A percentile compares a stretch with the other conserved stretches of the same genome.
Evolutionary conservation across 305 asterid genomes (phyloP).

Genomic region (Solanum hybrid): DNA sequence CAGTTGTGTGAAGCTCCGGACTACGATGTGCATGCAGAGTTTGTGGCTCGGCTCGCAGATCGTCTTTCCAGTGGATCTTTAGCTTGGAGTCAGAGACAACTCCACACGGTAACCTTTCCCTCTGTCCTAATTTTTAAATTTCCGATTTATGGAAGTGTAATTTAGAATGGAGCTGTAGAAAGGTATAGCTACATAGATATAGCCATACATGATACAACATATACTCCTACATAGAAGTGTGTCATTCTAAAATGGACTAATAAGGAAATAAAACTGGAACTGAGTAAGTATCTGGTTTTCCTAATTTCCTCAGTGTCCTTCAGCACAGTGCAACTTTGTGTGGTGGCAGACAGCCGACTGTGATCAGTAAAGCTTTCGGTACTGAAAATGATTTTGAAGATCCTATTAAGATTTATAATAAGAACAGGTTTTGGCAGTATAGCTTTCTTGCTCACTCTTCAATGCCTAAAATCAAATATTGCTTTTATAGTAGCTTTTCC

Average conservation of each 20-base stretch:
- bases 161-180: not conserved
- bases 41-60: constrained; percentile 59
- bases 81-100: constrained; percentile 72
- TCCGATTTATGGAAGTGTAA: not conserved
- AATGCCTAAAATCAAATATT: not conserved
- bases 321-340: not conserved
- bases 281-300: not conserved
- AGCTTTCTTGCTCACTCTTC: not conserved
- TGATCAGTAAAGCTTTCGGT: not conserved
- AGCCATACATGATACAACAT: not conserved
- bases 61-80: constrained; percentile 50
- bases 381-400: not conserved
- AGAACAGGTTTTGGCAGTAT: not conserved
- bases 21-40: constrained; percentile 46
- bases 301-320: not conserved
- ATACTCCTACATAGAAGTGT: not conserved
- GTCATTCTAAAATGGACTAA: not conserved
- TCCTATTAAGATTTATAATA: not conserved
- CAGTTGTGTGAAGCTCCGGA: constrained; percentile 33
- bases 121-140: not conserved
- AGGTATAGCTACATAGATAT: not conserved
- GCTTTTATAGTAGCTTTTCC: not conserved
- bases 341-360: not conserved
- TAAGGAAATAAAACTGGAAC: not conserved
- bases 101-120: constrained; percentile 41